Evolutionary conservation across 352 stramenopile species (phyloP), one percentile per base, ranked within the genome.

Genomic region (Phytopythium sindhum): DNA sequence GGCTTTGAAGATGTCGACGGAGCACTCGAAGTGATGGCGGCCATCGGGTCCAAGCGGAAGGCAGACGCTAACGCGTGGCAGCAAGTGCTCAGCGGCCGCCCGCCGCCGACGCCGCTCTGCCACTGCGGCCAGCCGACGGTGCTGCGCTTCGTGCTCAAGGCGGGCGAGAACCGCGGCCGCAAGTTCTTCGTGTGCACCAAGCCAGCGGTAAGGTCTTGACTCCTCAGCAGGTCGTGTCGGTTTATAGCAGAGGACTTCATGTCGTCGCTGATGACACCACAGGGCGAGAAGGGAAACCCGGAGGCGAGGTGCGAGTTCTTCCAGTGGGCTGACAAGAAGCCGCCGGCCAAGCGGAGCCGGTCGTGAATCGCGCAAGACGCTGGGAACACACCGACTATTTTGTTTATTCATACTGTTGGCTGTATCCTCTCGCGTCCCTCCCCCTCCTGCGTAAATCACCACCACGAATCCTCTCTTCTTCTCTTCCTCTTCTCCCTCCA

Each of bases 131-230:
- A 89, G 44, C 78, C 86, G 10, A 90, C 75, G 15, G 75, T 95
- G n/a, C 65, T 89, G 60, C 84, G 86, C 57, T 82, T 80, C 19
- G 86, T 95, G 15, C 26, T 93, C 53, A 95, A 95, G 66, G 69
- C 63, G 41, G 90, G 88, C 65, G 83, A 91, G 9, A 95, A 95
- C 57, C 90, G 75, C 70, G 84, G 86, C 4, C 84, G 84, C 54
- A 93, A 93, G 56, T 95, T 96, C 68, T 96, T 88, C 60, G 80
- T 95, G 19, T 96, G 88, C 66, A 89, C 80, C 17, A 93, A 91
- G 65, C 87, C 87, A 50, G 82, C 71, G 70, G 86, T 91, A 66
- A 61, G 66, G 37, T 35, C 21, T 19, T 48, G 4, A 15, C 60
- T 48, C 14, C 50, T 64, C 37, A 17, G 33, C 24, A 45, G 10